Conservation (phyloP, 108 stramenopile species). For the Nitzschia putrida region DNA sequence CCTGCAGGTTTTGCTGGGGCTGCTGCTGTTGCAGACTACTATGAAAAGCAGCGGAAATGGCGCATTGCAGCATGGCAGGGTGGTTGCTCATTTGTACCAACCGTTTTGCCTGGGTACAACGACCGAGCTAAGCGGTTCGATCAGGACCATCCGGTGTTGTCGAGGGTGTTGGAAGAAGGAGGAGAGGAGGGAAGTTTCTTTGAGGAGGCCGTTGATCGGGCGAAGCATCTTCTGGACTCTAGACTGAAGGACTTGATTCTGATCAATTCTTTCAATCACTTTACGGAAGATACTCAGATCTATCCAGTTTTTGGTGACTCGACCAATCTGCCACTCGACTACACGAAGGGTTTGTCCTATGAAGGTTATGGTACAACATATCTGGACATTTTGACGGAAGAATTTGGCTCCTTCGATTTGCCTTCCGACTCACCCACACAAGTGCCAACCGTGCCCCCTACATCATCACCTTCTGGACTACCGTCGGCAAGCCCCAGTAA, state of each 20-base stretch:
- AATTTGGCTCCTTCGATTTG: no score
- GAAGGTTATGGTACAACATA: conserved; percentile 35
- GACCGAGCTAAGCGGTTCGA: conserved; percentile 4
- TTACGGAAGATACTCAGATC: conserved; percentile 39
- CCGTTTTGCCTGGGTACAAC: conserved; percentile 18
- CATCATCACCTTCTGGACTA: no score
- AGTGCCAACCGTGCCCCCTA: no score
- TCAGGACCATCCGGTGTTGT: neutral
- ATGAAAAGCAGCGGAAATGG: conserved; percentile 17
- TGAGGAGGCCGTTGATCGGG: neutral
- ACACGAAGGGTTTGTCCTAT: conserved; percentile 30
- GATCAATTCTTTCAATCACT: conserved; percentile 31
- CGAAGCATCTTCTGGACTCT: conserved; percentile 16
- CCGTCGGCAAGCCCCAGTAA: no score
- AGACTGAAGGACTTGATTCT: conserved; percentile 16
- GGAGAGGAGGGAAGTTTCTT: neutral
- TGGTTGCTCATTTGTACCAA: conserved; percentile 16
- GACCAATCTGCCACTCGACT: conserved; percentile 1
- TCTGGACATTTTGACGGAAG: conserved; percentile 29
- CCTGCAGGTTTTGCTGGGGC: neutral
- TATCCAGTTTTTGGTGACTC: conserved; percentile 26
- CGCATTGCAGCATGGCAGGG: neutral
- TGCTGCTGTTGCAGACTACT: conserved; percentile 4
- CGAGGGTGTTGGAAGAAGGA: neutral
- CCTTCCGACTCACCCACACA: no score